phyloP scores from a whole-genome alignment of 495 filamentous ascomycete species.

The Penicillium desertorum region DNA sequence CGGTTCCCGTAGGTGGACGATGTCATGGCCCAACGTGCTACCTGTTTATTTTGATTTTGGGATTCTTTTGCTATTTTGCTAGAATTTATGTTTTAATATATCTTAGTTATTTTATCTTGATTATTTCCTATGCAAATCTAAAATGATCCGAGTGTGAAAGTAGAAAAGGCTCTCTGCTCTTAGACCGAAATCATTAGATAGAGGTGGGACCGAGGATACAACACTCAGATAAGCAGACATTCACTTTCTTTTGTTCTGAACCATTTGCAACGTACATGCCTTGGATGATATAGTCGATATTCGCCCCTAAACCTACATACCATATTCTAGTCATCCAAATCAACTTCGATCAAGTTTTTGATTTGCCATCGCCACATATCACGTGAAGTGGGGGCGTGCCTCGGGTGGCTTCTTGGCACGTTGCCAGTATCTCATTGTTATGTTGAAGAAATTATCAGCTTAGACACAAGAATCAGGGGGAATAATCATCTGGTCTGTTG shows the following conservation, averaged over 20 bases:
- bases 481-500: not conserved
- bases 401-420: conserved; percentile 7
- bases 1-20: conserved; percentile 31
- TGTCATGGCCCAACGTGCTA: conserved; percentile 23
- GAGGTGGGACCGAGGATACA: conserved; percentile 1
- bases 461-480: not conserved
- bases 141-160: conserved; percentile 3
- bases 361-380: conserved; percentile 12
- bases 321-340: not conserved
- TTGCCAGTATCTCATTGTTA: not conserved
- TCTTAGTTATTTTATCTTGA: not conserved
- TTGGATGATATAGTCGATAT: not conserved
- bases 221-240: not conserved
- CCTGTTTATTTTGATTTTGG: not conserved
- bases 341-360: conserved; percentile 2
- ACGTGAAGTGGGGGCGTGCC: conserved; percentile 17
- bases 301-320: not conserved
- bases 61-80: not conserved
- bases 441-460: not conserved
- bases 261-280: not conserved
- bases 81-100: no score
- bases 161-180: not conserved
- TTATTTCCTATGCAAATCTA: not conserved
- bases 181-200: conserved; percentile 7
- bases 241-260: not conserved